Evolutionary conservation across 805 yeast genomes (phyloP), one percentile per base, ranked within the genome.

Genomic region (Candida ortonii): DNA sequence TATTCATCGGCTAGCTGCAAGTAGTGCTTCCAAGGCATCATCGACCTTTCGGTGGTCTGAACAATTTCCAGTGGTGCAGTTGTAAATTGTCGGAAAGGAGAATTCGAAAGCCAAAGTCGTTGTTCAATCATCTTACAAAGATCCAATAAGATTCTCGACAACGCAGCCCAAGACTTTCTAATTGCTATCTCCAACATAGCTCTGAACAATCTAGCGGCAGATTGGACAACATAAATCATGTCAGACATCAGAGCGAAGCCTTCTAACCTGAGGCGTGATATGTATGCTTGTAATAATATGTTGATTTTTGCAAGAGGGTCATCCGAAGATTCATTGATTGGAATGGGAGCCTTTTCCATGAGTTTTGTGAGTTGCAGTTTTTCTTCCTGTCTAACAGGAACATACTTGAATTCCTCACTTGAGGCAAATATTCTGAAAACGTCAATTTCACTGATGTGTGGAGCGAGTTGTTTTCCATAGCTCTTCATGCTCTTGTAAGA

Each of bases 161-260:
- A 57, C 14, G 65, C 54, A 0, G 96, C 70, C 94, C 95, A 88
- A 8, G 72, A 70, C 45, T 80, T 84, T 34, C 70, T 67, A 28
- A 84, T 47, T 7, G 84, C 73, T 21, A 93, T 75, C 52, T 90
- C 96, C 55, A 73, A 78, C 43, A 94, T 72, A 0, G 97, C 97
- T 38, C 97, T 65, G 36, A 89, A 66, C 23, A 93, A 59, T 53
- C 99, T 72, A 3, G 94, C 90, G 1, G 96, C 97, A 25, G 94
- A 86, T 58, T 93, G 97, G 0, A 93, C 84, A 25, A 93, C 77
- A 54, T 85, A 93, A 3, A 86, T 70, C 96, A 89, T 87, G 64
- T 93, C 99, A 0, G 96, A 78, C 71, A 83, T 78, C 41, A 94
- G 61, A 0, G 97, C 96, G 63, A 86, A 85, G 0, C 97, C 97